A percentile compares a stretch with the other conserved stretches of the same genome.
phyloP scores from a whole-genome alignment of 2,329 filamentous ascomycete genomes.

The Cryphonectria japonica region DNA sequence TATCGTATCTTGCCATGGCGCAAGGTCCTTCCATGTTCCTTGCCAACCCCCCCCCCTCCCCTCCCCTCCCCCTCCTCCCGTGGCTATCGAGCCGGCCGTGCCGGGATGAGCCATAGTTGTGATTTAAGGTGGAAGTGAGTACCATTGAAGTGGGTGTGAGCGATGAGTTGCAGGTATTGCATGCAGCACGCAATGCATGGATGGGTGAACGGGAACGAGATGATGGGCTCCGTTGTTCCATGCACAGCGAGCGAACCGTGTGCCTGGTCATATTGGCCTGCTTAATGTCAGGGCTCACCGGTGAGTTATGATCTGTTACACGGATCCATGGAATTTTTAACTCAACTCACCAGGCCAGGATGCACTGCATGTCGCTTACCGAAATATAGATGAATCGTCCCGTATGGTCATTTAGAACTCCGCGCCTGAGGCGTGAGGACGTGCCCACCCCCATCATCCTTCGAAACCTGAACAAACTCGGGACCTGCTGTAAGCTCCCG shows the following conservation, averaged over 20 bases:
- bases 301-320: constrained; percentile 26
- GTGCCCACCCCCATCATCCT: not conserved
- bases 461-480: not conserved
- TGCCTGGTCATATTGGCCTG: constrained; percentile 21
- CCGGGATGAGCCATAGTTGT: constrained; percentile 9
- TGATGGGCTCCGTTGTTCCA: constrained; percentile 23
- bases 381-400: constrained; percentile 4
- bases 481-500: constrained; percentile 14
- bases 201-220: constrained; percentile 27
- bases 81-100: not conserved
- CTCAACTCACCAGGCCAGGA: constrained; percentile 20
- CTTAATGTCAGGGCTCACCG: constrained; percentile 28
- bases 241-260: constrained; percentile 26
- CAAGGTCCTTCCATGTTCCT: not conserved
- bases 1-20: not conserved
- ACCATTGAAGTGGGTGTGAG: constrained; percentile 23
- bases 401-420: not conserved
- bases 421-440: not conserved
- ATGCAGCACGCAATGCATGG: constrained; percentile 30
- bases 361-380: constrained; percentile 9
- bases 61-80: not conserved
- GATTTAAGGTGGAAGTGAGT: constrained; percentile 14
- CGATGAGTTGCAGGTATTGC: constrained; percentile 31
- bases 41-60: no score
- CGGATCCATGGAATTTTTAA: constrained; percentile 5